Conservation (phyloP, 352 stramenopile genomes). For the Globisporangium ultimum region DNA sequence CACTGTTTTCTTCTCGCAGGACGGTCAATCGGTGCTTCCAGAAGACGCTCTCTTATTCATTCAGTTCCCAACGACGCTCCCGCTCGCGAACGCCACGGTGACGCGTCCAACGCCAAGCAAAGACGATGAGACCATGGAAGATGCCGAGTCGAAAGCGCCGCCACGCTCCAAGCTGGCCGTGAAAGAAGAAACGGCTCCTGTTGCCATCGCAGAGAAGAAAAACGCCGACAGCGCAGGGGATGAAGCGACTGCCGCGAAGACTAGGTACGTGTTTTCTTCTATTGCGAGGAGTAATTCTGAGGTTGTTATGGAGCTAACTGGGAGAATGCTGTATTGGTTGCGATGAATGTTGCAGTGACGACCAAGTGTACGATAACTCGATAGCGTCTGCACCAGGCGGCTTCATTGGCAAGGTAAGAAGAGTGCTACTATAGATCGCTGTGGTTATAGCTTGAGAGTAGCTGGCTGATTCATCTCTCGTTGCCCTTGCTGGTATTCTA, state of each 20-base stretch:
- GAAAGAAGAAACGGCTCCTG: slow-evolving; percentile 2
- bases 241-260: slow-evolving; percentile 2
- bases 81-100: slow-evolving; percentile 46
- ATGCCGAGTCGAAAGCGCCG: slow-evolving; percentile 16
- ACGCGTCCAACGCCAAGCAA: slow-evolving; percentile 21
- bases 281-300: too few relatives aligned
- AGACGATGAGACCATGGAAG: slow-evolving; percentile 29
- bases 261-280: neutral
- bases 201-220: neutral
- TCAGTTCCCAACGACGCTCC: slow-evolving; percentile 80
- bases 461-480: neutral
- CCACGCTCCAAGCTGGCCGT: slow-evolving; percentile 14
- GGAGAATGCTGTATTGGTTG: too few relatives aligned
- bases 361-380: slow-evolving; percentile 68
- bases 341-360: slow-evolving; percentile 25
- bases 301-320: too few relatives aligned
- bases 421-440: neutral
- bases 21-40: slow-evolving; percentile 41
- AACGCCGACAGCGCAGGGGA: slow-evolving; percentile 7
- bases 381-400: slow-evolving; percentile 65
- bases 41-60: slow-evolving; percentile 83
- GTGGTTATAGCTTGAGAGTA: neutral
- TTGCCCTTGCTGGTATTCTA: slow-evolving; percentile 12
- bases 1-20: slow-evolving; percentile 8
- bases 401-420: slow-evolving; percentile 77